phyloP scores from a whole-genome alignment of 2,329 filamentous ascomycete genomes.

The Penicillium brasilianum region DNA sequence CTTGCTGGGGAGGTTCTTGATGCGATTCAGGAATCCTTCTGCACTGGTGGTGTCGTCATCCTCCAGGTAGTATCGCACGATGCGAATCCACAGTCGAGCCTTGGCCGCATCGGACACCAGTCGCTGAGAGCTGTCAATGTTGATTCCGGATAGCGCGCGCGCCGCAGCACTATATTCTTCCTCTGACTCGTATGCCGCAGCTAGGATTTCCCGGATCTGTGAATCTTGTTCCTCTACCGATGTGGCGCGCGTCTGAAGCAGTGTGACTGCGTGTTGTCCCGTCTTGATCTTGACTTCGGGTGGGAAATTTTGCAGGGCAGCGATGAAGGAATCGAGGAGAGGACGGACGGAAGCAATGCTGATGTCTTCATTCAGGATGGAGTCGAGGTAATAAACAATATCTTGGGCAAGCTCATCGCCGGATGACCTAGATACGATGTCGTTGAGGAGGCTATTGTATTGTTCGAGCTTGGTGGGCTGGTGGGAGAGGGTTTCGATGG shows the following conservation, averaged over 20 bases:
- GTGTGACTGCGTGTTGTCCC: slow-evolving; percentile 72
- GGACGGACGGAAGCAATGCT: slow-evolving; percentile 77
- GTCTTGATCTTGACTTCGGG: slow-evolving; percentile 73
- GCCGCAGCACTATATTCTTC: slow-evolving; percentile 84
- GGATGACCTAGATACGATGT: slow-evolving; percentile 56
- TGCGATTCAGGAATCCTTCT: slow-evolving; percentile 87
- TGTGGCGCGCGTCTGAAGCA: slow-evolving; percentile 69
- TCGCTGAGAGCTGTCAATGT: slow-evolving; percentile 86
- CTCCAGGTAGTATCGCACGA: slow-evolving; percentile 92
- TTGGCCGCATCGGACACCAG: slow-evolving; percentile 81
- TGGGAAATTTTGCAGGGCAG: slow-evolving; percentile 59
- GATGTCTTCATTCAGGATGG: slow-evolving; percentile 71
- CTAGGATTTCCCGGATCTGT: slow-evolving; percentile 77
- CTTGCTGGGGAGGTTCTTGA: slow-evolving; percentile 85
- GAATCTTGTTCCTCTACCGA: slow-evolving; percentile 87
- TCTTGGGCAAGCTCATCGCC: slow-evolving; percentile 60
- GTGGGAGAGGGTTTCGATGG: slow-evolving; percentile 55
- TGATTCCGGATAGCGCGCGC: slow-evolving; percentile 77
- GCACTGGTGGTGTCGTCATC: slow-evolving; percentile 87
- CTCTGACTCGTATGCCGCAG: slow-evolving; percentile 78
- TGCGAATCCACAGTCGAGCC: slow-evolving; percentile 86
- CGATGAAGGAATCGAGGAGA: slow-evolving; percentile 72
- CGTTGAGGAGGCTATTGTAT: slow-evolving; percentile 63
- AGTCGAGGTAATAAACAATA: slow-evolving; percentile 70
- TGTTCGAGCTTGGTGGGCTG: slow-evolving; percentile 58